Base-by-base conservation (phyloP, 2,329 filamentous ascomycete species). In the Fusarium succisae region DNA sequence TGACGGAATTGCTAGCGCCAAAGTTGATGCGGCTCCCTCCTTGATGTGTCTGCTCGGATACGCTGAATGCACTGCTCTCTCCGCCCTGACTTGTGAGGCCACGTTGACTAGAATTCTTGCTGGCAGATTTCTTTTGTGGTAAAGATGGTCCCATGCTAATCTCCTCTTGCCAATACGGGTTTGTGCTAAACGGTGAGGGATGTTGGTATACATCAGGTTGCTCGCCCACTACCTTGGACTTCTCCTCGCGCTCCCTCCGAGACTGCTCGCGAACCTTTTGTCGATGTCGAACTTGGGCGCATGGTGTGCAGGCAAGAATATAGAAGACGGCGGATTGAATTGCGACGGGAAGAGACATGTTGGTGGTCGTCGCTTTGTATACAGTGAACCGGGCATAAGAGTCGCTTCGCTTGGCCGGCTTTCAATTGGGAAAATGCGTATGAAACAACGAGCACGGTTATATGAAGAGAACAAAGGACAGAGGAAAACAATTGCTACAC, bases 81-180 rank as follows among this genome's bases (percentile, higher is more conserved):
- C 87, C 85, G 38, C 87, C 88, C 64, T 89, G 80, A 63, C 88
- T 89, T 72, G 88, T 89, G 71, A 93, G 82, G 24, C 89, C 88
- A 57, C 90, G 86, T 73, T 91, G 87, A 77, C 89, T 91, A 56
- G 84, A 85, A 79, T 86, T 90, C 83, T 87, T 90, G 83, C 82
- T 89, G 74, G 79, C 84, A 66, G 88, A 83, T 81, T 91, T 88
- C 78, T 91, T 91, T 38, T 59, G 56, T 20, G 91, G 91, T 41
- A 93, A 88, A 7, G 90, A 91, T 5, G 95, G 95, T 0, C 95
- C 95, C 83, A 95, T 88, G 71, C 87, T 87, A 74, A 98, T 97
- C 82, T 98, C 95, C 79, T 96, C 93, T 38, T 89, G 86, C 95
- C 95, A 98, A 83, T 94, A 94, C 18, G 92, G 92, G 78, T 98